Conservation (phyloP, 768 basidiomycete genomes). For the Suillus luteus region DNA sequence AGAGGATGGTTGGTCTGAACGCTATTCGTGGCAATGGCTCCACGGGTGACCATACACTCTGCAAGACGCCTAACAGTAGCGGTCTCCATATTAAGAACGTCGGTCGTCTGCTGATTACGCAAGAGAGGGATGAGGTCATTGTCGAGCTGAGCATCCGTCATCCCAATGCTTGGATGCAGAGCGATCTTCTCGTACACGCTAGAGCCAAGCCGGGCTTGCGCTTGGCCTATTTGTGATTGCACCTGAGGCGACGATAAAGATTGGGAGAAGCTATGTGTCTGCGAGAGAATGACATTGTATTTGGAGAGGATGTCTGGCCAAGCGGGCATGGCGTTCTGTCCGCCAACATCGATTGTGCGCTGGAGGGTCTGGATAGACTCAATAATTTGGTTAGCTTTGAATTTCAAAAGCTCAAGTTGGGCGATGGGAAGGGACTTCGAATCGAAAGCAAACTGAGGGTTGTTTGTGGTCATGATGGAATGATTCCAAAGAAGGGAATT, state of each 20-base stretch:
- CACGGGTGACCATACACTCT: slow-evolving; percentile 64
- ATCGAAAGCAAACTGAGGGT: slow-evolving; percentile 26
- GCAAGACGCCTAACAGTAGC: slow-evolving; percentile 71
- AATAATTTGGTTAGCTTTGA: slow-evolving; percentile 78
- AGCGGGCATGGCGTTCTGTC: slow-evolving; percentile 63
- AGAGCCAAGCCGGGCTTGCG: slow-evolving; percentile 16
- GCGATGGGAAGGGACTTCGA: slow-evolving; percentile 53
- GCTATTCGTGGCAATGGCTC: slow-evolving; percentile 44
- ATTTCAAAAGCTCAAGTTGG: slow-evolving; percentile 75
- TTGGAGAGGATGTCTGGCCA: slow-evolving; percentile 89
- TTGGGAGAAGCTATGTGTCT: slow-evolving; percentile 76
- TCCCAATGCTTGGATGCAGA: slow-evolving; percentile 58
- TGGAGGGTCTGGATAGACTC: slow-evolving; percentile 72
- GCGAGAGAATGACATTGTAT: slow-evolving; percentile 82
- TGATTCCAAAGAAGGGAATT: slow-evolving; percentile 7
- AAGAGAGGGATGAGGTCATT: slow-evolving; percentile 72
- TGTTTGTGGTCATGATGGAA: slow-evolving; percentile 11
- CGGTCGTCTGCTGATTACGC: slow-evolving; percentile 78
- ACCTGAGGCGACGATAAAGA: slow-evolving; percentile 49
- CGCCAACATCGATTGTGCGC: slow-evolving; percentile 59
- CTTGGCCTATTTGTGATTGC: slow-evolving; percentile 18
- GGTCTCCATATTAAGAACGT: slow-evolving; percentile 71
- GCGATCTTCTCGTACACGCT: slow-evolving; percentile 63
- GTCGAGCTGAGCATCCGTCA: slow-evolving; percentile 71
- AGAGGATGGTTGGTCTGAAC: slow-evolving; percentile 42